These are phyloP conservation scores for Rubia peregrina DNA, from an alignment of 305 asterid genomes.

Conservation along the genomic window DNA sequence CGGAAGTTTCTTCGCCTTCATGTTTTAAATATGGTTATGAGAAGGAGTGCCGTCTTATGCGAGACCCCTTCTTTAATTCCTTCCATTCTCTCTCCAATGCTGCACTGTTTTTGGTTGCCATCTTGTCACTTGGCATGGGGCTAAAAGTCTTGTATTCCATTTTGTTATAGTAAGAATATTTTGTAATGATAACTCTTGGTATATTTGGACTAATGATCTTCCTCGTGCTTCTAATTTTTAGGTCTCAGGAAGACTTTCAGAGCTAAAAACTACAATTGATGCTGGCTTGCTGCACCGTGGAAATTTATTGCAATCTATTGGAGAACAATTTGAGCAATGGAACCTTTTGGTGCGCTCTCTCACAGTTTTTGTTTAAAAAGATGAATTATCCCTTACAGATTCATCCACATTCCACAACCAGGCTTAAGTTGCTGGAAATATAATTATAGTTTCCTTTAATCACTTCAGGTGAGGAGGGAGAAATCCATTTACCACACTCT, in stretches of 20 bases:
- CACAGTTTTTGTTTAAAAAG: neutral
- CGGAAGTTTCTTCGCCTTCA: neutral
- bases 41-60: neutral
- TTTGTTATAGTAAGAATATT: neutral
- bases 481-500: conserved; percentile 89
- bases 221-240: conserved; percentile 28
- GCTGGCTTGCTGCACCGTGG: conserved; percentile 86
- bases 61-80: neutral
- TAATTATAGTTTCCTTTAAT: neutral
- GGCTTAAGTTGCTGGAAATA: neutral
- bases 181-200: neutral
- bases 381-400: neutral
- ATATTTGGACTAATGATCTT: neutral
- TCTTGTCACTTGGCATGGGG: neutral
- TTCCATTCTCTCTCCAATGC: neutral
- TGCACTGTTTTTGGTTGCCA: neutral
- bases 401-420: neutral
- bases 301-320: conserved; percentile 69
- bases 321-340: conserved; percentile 81
- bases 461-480: conserved; percentile 75
- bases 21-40: neutral
- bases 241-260: conserved; percentile 84
- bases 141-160: neutral
- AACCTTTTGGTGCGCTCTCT: conserved; percentile 57
- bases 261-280: conserved; percentile 88